Evolutionary conservation across 192 early-diverging fungal species (phyloP).

Genomic region (Spizellomyces sp.): DNA sequence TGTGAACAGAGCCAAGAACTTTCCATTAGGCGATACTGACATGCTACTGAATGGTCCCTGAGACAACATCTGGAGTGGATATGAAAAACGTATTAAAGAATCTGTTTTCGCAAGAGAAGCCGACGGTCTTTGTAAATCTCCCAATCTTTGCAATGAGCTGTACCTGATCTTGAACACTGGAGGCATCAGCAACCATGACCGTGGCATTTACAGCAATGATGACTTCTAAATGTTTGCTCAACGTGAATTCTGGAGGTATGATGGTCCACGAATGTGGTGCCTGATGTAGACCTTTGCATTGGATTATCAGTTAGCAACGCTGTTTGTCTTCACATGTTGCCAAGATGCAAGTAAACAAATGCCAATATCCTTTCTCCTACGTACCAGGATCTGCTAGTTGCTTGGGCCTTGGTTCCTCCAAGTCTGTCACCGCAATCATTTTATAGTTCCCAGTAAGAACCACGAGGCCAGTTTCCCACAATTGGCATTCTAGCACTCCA

Average conservation of each 20-base stretch:
- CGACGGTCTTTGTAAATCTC: no score
- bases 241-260: conserved; percentile 82
- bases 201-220: conserved; percentile 75
- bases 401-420: conserved; percentile 82
- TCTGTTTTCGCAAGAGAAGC: no score
- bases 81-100: conserved; percentile 2
- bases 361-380: neutral
- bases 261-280: conserved; percentile 85
- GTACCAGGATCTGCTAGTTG: conserved; percentile 71
- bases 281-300: conserved; percentile 54
- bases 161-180: conserved; percentile 79
- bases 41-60: conserved; percentile 90
- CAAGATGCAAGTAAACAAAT: neutral
- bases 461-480: conserved; percentile 93
- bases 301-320: neutral
- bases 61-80: conserved; percentile 61
- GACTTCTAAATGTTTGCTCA: conserved; percentile 90
- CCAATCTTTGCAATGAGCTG: neutral
- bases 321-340: neutral
- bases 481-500: conserved; percentile 79
- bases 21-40: conserved; percentile 92
- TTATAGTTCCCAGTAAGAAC: conserved; percentile 83
- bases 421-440: conserved; percentile 81
- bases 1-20: conserved; percentile 86
- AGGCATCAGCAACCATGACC: conserved; percentile 80